Base-by-base conservation (phyloP, 495 filamentous ascomycete genomes). In the Penicillium tannophilum region DNA sequence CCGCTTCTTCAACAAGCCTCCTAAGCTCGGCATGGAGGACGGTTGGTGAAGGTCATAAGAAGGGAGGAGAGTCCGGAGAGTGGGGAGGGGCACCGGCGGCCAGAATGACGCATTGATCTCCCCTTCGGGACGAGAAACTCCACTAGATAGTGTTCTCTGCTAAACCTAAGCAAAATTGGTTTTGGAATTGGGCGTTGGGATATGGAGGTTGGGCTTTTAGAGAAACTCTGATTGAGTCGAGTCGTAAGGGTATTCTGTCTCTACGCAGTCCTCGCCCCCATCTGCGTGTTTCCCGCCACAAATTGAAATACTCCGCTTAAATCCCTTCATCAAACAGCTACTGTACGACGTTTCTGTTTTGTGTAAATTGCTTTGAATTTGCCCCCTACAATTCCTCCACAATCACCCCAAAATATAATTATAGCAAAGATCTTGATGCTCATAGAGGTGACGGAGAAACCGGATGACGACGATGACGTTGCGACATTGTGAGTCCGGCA, bases 1-100 rank as follows among this genome's bases (percentile, higher is more conserved):
- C 83, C 95, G 92, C 87, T 96, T 97, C 84, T 97, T 98, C 69
- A 98, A 84, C 68, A 97, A 88, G 62, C 91, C 90, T 73, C 78
- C 78, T 72, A 80, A 66, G 58, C 68, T 79, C 72, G 75, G 77
- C 76, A 79, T 79, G 63, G 72, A 73, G 70, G 61, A 63, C 46
- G 59, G 61, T 55, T 58, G 35, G n/a, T 54, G 26, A 55, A 49
- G 52, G 54, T 35, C 60, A 52, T 44, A 55, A 43, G 53, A 46
- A 59, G 46, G 51, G 54, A 58, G 56, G 48, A 50, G 56, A 56
- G 60, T 63, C 59, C 55, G 57, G 64, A 62, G 57, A 30, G 67
- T 66, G 65, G 65, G 62, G 65, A 64, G 62, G 65, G 62, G 65
- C 61, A 61, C 51, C 62, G 47, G 56, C 46, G 52, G 39, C 14